Conservation (phyloP, 2,329 filamentous ascomycete species). For the Calonectria fujianensis region DNA sequence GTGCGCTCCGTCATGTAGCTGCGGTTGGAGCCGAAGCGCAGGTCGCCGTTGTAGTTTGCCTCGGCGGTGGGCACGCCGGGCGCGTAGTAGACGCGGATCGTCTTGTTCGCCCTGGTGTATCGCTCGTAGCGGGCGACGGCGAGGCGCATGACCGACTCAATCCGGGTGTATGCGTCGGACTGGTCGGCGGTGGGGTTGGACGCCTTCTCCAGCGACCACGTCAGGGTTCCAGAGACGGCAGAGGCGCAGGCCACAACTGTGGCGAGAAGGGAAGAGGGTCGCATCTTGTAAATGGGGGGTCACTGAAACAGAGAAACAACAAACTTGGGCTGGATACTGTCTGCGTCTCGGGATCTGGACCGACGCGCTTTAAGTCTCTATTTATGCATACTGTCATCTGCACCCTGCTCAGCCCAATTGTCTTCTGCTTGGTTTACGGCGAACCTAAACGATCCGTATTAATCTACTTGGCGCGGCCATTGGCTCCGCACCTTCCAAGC, state of each 20-base stretch:
- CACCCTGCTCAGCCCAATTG: neutral
- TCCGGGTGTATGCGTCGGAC: conserved; percentile 65
- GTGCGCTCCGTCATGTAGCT: conserved; percentile 70
- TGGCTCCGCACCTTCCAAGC: conserved; percentile 16
- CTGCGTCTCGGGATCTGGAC: neutral
- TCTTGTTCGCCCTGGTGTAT: conserved; percentile 61
- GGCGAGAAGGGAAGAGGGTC: conserved; percentile 54
- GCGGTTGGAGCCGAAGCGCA: conserved; percentile 67
- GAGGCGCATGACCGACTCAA: conserved; percentile 63
- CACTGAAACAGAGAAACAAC: neutral
- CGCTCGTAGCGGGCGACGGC: conserved; percentile 64
- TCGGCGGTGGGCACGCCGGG: conserved; percentile 68
- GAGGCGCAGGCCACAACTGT: conserved; percentile 56
- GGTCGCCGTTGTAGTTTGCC: conserved; percentile 66
- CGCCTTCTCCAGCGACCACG: conserved; percentile 61
- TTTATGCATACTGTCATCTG: conserved; percentile 12
- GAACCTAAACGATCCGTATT: conserved; percentile 21
- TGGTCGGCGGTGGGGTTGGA: conserved; percentile 65
- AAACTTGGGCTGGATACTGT: neutral
- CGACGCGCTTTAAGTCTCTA: conserved; percentile 11
- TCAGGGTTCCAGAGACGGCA: conserved; percentile 61
- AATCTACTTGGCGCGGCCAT: conserved; percentile 5
- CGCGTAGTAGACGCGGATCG: conserved; percentile 63
- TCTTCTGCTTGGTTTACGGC: neutral
- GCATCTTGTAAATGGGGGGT: conserved; percentile 55